These are phyloP conservation scores for Perilla frutescens DNA, from an alignment of 257 asterid genomes.

Conservation along the genomic window DNA sequence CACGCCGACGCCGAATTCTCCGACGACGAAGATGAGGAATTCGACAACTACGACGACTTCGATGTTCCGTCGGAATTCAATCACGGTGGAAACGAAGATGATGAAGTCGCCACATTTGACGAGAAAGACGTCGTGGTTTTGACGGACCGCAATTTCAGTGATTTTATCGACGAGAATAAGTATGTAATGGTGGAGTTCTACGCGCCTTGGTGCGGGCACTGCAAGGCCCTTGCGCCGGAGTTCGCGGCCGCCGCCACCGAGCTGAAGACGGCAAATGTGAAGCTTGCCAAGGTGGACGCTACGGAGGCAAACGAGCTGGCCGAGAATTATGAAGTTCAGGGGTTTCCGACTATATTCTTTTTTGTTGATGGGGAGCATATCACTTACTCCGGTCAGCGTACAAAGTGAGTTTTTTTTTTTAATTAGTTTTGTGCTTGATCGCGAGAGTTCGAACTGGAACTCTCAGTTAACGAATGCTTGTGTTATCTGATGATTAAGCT, in stretches of 20 bases:
- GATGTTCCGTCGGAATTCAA: conserved; percentile 50
- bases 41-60: conserved; percentile 56
- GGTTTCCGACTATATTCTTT: conserved; percentile 79
- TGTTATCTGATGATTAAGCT: conserved; percentile 26
- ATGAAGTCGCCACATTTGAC: conserved; percentile 49
- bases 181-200: conserved; percentile 94
- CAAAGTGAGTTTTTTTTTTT: conserved; percentile 62
- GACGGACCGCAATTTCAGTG: conserved; percentile 75
- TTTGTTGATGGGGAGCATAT: conserved; percentile 83
- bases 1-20: conserved; percentile 52
- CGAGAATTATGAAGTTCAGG: conserved; percentile 79
- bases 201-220: conserved; percentile 99
- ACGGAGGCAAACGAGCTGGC: conserved; percentile 72
- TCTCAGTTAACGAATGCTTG: neutral
- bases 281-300: conserved; percentile 91
- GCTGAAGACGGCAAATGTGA: conserved; percentile 63
- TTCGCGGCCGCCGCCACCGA: conserved; percentile 97
- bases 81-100: conserved; percentile 42
- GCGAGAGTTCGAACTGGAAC: conserved; percentile 43
- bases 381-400: conserved; percentile 73
- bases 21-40: conserved; percentile 51
- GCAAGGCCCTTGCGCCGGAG: conserved; percentile 87
- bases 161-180: conserved; percentile 64
- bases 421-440: conserved; percentile 11
- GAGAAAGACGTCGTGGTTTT: conserved; percentile 83